Percentiles rank a stretch among this genome's conserved stretches.
phyloP scores from a whole-genome alignment of 768 basidiomycete species.

The Hemileccinum rubropunctum region DNA sequence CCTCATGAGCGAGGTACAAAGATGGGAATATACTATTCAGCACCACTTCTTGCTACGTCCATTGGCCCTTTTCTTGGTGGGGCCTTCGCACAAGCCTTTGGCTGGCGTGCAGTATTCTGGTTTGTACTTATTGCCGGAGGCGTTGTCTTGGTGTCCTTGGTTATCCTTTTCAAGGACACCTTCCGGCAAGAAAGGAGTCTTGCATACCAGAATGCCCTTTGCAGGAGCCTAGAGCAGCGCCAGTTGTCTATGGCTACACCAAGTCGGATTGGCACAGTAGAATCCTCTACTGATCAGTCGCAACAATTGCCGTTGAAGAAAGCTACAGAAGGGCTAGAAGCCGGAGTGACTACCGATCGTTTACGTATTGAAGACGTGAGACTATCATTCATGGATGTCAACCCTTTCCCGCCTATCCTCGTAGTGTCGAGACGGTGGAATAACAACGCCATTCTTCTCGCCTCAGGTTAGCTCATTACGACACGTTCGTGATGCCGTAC shows the following conservation, averaged over 20 bases:
- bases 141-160: slow-evolving; percentile 50
- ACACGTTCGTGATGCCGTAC: neutral
- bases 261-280: neutral
- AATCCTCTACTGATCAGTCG: slow-evolving; percentile 2
- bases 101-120: slow-evolving; percentile 87
- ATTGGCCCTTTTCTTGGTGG: slow-evolving; percentile 74
- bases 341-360: neutral
- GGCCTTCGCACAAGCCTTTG: slow-evolving; percentile 57
- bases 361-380: slow-evolving; percentile 38
- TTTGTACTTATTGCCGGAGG: slow-evolving; percentile 67
- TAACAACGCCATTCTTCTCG: slow-evolving; percentile 58
- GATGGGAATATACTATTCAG: slow-evolving; percentile 82
- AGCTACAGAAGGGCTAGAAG: neutral
- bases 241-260: slow-evolving; percentile 6
- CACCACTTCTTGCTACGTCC: slow-evolving; percentile 69
- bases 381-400: slow-evolving; percentile 64
- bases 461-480: slow-evolving; percentile 18
- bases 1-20: slow-evolving; percentile 74
- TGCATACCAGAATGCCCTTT: slow-evolving; percentile 68
- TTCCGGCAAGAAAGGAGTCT: slow-evolving; percentile 81
- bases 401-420: slow-evolving; percentile 62
- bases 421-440: slow-evolving; percentile 59
- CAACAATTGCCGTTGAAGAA: slow-evolving; percentile 3
- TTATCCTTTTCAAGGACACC: slow-evolving; percentile 74
- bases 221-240: slow-evolving; percentile 35